A percentile compares a stretch with the other conserved stretches of the same genome.
These are phyloP conservation scores for Dothistroma septosporum DNA, from an alignment of 2,329 filamentous ascomycete genomes.

Conservation along the genomic window DNA sequence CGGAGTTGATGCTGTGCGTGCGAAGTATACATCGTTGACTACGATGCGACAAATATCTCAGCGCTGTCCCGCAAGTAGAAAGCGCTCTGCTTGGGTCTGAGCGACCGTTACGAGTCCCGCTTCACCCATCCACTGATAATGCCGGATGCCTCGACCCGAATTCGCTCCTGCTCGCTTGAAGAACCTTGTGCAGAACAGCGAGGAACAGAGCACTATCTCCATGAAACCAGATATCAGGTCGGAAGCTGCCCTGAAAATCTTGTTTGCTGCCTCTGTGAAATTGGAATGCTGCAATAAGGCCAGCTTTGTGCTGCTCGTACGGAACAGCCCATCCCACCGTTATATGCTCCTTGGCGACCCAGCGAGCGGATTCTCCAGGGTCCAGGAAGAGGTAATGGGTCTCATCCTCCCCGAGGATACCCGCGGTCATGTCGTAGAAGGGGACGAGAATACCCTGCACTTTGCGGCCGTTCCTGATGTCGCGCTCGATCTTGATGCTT, in stretches of 20 bases:
- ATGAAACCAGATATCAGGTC: neutral
- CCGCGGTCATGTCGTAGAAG: neutral
- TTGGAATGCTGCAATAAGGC: neutral
- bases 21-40: too few relatives aligned
- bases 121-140: neutral
- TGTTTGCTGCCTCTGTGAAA: neutral
- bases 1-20: too few relatives aligned
- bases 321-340: neutral
- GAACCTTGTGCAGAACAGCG: neutral
- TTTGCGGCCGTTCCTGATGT: neutral
- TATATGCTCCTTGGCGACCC: neutral
- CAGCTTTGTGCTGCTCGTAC: neutral
- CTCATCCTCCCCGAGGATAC: neutral
- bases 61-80: too few relatives aligned
- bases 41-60: too few relatives aligned
- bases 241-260: neutral
- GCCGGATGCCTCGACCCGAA: neutral
- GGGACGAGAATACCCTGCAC: too few relatives aligned
- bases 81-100: too few relatives aligned
- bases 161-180: neutral
- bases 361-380: neutral
- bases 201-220: neutral
- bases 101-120: too few relatives aligned
- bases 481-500: neutral
- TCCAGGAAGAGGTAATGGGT: neutral